Percentiles rank a stretch among this genome's conserved stretches.
Evolutionary conservation across 164 flowering plant genomes (phyloP).

Genomic region (Buxus sempervirens): DNA sequence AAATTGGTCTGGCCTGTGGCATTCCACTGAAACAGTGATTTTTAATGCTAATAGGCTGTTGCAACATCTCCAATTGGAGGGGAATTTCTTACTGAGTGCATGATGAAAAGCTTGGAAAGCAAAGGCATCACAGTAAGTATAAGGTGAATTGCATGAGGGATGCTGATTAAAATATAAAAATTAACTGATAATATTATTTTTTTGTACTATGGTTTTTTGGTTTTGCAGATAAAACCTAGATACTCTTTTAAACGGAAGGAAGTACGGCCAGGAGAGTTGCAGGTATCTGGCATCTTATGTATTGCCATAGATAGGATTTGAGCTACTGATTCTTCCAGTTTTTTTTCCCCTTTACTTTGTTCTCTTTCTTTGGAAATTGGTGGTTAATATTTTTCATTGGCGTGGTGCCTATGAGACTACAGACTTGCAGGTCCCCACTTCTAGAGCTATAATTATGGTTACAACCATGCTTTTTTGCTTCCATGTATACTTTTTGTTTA

Average conservation of each 20-base stretch:
- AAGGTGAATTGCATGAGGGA: neutral
- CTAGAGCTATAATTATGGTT: too few species aligned
- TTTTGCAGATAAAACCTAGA: constrained; percentile 81
- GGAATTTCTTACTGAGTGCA: constrained; percentile 83
- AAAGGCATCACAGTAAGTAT: constrained; percentile 72
- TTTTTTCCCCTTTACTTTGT: too few species aligned
- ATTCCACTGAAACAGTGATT: constrained; percentile 4
- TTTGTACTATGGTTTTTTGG: constrained; percentile 9
- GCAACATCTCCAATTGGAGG: constrained; percentile 88
- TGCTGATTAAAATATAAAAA: constrained; percentile 4
- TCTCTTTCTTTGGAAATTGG: neutral
- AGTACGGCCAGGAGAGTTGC: constrained; percentile 83
- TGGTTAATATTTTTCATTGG: neutral
- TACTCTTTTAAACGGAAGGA: constrained; percentile 91
- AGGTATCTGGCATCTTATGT: constrained; percentile 39
- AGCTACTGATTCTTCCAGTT: neutral
- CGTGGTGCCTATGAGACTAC: neutral
- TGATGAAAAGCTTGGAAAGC: constrained; percentile 94
- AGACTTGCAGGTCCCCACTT: neutral
- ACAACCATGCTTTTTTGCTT: too few species aligned
- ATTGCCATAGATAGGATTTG: neutral
- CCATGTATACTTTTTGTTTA: too few species aligned
- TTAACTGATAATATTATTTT: constrained; percentile 5
- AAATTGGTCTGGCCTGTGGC: neutral
- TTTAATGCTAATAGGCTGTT: constrained; percentile 58